phyloP scores from a whole-genome alignment of 225 moss, liverwort and hornwort species.

The Neckera pumila region DNA sequence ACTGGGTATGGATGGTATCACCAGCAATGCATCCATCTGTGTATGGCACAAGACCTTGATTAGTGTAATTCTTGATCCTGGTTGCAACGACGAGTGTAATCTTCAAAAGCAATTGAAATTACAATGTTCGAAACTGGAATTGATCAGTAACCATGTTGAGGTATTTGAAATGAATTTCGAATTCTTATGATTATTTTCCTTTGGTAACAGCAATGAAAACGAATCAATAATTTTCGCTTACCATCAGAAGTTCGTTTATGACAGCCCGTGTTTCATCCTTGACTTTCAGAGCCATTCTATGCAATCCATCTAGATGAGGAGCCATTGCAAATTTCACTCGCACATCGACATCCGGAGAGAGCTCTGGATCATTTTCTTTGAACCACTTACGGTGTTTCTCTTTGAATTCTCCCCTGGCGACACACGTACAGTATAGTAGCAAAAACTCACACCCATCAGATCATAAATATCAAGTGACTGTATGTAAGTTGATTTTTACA shows the following conservation, averaged over 20 bases:
- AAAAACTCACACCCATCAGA: neutral
- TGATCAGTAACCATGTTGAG: neutral
- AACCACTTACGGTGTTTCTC: slow-evolving; percentile 68
- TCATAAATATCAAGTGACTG: neutral
- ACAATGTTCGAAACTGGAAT: neutral
- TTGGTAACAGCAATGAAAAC: neutral
- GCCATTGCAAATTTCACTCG: slow-evolving; percentile 71
- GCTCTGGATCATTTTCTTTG: slow-evolving; percentile 46
- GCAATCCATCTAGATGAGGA: slow-evolving; percentile 58
- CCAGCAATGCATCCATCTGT: slow-evolving; percentile 29
- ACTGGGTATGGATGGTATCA: slow-evolving; percentile 40
- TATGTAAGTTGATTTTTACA: neutral
- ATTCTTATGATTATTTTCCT: neutral
- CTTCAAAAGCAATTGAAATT: neutral
- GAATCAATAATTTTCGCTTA: neutral
- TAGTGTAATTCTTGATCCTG: neutral
- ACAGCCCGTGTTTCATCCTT: slow-evolving; percentile 62
- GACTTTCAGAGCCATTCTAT: slow-evolving; percentile 60
- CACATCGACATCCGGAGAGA: slow-evolving; percentile 54
- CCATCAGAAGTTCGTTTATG: slow-evolving; percentile 60
- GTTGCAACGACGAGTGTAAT: neutral
- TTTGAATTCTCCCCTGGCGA: slow-evolving; percentile 63
- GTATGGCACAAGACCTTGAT: neutral
- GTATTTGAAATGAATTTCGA: neutral
- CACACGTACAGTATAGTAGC: neutral